Evolutionary conservation across 352 stramenopile species (phyloP).

Genomic region (Thalassiosira livingstoniorum): DNA sequence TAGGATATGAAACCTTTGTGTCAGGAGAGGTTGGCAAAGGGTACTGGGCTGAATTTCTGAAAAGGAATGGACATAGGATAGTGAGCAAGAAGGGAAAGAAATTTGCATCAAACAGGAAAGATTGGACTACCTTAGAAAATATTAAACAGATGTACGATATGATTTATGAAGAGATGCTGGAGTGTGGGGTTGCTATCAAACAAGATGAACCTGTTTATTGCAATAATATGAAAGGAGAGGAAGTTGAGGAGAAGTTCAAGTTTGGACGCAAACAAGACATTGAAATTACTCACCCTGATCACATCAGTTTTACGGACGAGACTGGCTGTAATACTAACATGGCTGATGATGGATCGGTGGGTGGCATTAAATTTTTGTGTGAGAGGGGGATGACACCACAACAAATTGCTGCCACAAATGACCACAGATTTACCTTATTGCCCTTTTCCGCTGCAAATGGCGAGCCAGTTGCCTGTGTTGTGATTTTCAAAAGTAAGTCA

Average conservation of each 20-base stretch:
- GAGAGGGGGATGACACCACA: conserved; percentile 12
- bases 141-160: conserved; percentile 32
- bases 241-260: conserved; percentile 8
- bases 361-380: conserved; percentile 22
- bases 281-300: conserved; percentile 30
- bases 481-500: conserved; percentile 18
- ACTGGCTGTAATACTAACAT: conserved; percentile 24
- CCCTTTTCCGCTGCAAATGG: conserved; percentile 19
- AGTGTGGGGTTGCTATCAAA: neutral
- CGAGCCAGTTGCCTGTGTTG: conserved; percentile 11
- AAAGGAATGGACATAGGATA: neutral
- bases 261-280: conserved; percentile 12
- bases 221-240: conserved; percentile 12
- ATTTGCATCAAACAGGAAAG: neutral
- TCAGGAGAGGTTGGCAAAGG: neutral
- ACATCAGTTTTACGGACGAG: conserved; percentile 19
- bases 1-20: neutral
- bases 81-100: conserved; percentile 10
- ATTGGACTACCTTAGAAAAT: conserved; percentile 26
- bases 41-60: conserved; percentile 13
- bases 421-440: conserved; percentile 18
- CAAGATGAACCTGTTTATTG: conserved; percentile 7
- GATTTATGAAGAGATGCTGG: conserved; percentile 21
- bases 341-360: too few relatives aligned
- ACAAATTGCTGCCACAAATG: conserved; percentile 10